Conservation (phyloP, 495 filamentous ascomycete genomes). For the Penicillium tannophilum region DNA sequence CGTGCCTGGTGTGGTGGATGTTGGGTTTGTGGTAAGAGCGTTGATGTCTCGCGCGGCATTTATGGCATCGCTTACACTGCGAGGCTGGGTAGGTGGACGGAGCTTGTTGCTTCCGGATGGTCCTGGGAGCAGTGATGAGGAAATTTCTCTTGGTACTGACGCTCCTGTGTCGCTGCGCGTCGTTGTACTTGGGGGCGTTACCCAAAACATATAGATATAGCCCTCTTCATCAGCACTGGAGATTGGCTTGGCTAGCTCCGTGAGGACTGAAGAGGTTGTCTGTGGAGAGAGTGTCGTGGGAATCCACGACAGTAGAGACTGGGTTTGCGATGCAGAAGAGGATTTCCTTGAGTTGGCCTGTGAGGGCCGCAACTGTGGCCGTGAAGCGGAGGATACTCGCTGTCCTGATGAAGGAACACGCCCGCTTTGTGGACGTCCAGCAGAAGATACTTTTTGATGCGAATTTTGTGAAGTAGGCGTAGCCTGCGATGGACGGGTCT, state of each 20-base stretch:
- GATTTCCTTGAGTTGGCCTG: slow-evolving; percentile 17
- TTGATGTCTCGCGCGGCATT: slow-evolving; percentile 53
- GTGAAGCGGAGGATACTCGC: slow-evolving; percentile 14
- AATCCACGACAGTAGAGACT: slow-evolving; percentile 63
- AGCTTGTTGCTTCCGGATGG: slow-evolving; percentile 16
- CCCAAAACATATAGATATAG: slow-evolving; percentile 98
- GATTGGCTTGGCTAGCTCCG: slow-evolving; percentile 82
- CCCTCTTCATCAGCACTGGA: slow-evolving; percentile 78
- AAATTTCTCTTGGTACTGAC: slow-evolving; percentile 58
- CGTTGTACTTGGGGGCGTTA: slow-evolving; percentile 57
- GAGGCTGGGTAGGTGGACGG: slow-evolving; percentile 43
- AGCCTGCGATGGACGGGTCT: slow-evolving; percentile 26
- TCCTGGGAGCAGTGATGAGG: slow-evolving; percentile 57
- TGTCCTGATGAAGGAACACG: slow-evolving; percentile 15
- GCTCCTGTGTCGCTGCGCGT: slow-evolving; percentile 26
- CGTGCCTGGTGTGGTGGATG: slow-evolving; percentile 37
- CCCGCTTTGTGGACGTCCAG: slow-evolving; percentile 11
- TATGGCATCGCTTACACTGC: slow-evolving; percentile 68
- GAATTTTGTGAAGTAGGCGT: slow-evolving; percentile 13
- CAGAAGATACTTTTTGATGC: slow-evolving; percentile 9
- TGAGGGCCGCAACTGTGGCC: slow-evolving; percentile 17
- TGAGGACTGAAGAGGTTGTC: slow-evolving; percentile 64
- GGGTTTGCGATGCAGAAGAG: slow-evolving; percentile 47
- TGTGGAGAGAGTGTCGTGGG: slow-evolving; percentile 62
- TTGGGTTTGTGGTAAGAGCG: slow-evolving; percentile 36